A percentile compares a stretch with the other conserved stretches of the same genome.
These are phyloP conservation scores for Fusarium beomiforme DNA, from an alignment of 2,329 filamentous ascomycete genomes.

Conservation along the genomic window DNA sequence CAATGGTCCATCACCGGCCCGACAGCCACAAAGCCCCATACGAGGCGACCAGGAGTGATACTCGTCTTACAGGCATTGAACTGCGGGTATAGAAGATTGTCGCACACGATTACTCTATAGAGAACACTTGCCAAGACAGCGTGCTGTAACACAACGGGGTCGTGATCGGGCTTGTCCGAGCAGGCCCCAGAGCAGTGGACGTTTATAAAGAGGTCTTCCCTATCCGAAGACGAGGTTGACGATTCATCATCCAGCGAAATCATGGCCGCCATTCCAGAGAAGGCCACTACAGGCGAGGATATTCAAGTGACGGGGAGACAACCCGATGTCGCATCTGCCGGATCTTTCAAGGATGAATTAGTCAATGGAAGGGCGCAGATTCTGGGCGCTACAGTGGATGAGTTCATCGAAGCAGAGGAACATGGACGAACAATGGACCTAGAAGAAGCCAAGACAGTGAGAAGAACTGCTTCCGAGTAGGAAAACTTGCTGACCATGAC, in stretches of 20 bases:
- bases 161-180: not conserved
- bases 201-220: not conserved
- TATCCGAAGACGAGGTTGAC: accelerated
- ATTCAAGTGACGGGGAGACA: not conserved
- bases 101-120: not conserved
- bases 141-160: not conserved
- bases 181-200: not conserved
- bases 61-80: not conserved
- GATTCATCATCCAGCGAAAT: too few species aligned
- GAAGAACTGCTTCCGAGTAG: accelerated
- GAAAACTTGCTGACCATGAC: not conserved
- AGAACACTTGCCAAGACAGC: not conserved
- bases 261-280: constrained; percentile 13
- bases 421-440: constrained; percentile 13
- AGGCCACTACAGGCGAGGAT: not conserved
- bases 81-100: not conserved
- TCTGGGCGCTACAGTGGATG: constrained; percentile 19
- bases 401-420: constrained; percentile 31
- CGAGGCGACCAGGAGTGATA: not conserved
- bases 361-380: constrained; percentile 2
- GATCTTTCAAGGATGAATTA: constrained; percentile 5
- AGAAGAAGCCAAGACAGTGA: constrained; percentile 16
- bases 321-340: not conserved
- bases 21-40: not conserved
- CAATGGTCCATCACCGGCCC: not conserved